Percentiles rank a stretch among this genome's conserved stretches.
These are phyloP conservation scores for Irpex rosettiformis DNA, from an alignment of 1,284 basidiomycete genomes.

Conservation along the genomic window DNA sequence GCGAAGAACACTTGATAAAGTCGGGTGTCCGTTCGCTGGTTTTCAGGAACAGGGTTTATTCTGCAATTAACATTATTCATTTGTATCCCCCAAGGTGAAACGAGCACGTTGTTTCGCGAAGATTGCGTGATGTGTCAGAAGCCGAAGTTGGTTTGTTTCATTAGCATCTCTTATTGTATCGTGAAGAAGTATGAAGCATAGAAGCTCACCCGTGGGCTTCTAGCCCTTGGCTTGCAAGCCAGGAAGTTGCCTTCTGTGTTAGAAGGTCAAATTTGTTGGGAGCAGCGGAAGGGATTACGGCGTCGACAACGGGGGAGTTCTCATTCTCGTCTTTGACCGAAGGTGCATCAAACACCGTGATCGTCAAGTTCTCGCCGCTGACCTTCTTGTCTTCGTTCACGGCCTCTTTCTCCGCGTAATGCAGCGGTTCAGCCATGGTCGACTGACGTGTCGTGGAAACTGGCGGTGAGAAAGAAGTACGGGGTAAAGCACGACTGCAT, in stretches of 20 bases:
- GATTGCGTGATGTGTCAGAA: neutral
- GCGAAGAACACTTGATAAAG: conserved; percentile 64
- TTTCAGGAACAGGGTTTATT: conserved; percentile 46
- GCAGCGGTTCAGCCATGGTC: neutral
- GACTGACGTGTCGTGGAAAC: no score
- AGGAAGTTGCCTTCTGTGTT: neutral
- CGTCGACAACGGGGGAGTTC: neutral
- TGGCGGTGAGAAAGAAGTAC: no score
- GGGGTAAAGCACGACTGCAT: no score
- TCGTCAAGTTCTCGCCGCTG: neutral
- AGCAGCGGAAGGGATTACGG: neutral
- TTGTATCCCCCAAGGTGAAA: neutral
- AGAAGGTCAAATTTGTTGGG: neutral
- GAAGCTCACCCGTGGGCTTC: conserved; percentile 11
- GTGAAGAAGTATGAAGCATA: neutral
- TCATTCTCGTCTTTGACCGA: neutral
- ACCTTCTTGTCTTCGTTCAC: neutral
- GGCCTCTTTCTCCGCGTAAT: neutral
- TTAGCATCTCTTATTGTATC: neutral
- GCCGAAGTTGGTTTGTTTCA: neutral
- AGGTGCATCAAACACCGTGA: neutral
- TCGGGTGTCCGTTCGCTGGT: conserved; percentile 46
- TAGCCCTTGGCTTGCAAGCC: conserved; percentile 6
- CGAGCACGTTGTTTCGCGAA: neutral
- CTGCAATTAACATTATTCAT: conserved; percentile 28